Base-by-base conservation (phyloP, 176 grass and related monocot genomes). In the Oryza australiensis region DNA sequence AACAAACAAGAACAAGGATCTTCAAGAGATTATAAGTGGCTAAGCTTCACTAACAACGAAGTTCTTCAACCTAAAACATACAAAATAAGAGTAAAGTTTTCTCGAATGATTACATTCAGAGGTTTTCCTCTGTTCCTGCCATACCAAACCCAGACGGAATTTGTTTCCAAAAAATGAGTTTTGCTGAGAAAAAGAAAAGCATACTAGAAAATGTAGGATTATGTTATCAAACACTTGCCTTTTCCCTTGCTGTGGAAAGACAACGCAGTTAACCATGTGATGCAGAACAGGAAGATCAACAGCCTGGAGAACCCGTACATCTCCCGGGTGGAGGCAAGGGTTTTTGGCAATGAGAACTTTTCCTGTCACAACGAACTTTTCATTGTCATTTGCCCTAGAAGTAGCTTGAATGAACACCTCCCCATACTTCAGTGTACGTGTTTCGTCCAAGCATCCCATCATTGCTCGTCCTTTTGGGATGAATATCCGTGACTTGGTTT, bases 381-480 rank as follows among this genome's bases (percentile, higher is more conserved):
- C 9, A 51, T 26, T 18, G 7, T 82, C 87, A 68, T 66, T 32
- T 81, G 64, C 90, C 66, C 64, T 1, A 62, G 65, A 42, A 64
- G 92, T 93, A 87, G 80, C 68, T 84, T 86, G 86, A 82, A 98
- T 28, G 85, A 94, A 98, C 29, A 94, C 90, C 67, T 98, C 57
- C 2, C 86, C 92, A 53, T 98, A 94, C 62, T 91, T 75, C 26
- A 98, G 88, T 48, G 28, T 86, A 22, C 81, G 5, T 48, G 84
- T 94, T 88, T 98, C 95, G 84, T 98, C 95, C 85, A 98, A 84
- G 77, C 92, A 98, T 57, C 95, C 95, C 88, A 98, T 88, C 92
- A 98, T 91, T 68, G 90, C 71, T 68, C 90, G 83, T 59, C 95
- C 95, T 77, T 89, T 1, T 84, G 76, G 82, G 85, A 98, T 85